A percentile compares a stretch with the other conserved stretches of the same genome.
Conservation (phyloP, 192 early-diverging fungal genomes). For the Coemansia sp. region DNA sequence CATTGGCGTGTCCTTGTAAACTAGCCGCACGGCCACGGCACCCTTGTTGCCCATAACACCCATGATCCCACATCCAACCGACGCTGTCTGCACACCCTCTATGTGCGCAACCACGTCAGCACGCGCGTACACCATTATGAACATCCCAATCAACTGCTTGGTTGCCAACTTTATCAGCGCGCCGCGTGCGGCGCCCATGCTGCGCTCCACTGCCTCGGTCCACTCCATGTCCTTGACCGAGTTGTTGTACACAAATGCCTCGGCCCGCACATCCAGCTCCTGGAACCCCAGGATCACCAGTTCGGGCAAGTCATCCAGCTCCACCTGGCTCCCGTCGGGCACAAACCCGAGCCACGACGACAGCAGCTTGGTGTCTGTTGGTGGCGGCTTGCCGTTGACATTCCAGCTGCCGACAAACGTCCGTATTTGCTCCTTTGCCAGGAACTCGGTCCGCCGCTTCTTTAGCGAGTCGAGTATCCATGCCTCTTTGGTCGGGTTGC, state of each 20-base stretch:
- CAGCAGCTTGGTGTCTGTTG: slow-evolving; percentile 44
- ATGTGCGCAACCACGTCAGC: slow-evolving; percentile 52
- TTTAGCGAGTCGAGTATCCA: slow-evolving; percentile 43
- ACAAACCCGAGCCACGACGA: slow-evolving; percentile 60
- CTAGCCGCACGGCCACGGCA: slow-evolving; percentile 75
- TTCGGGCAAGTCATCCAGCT: slow-evolving; percentile 18
- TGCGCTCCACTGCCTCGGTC: slow-evolving; percentile 66
- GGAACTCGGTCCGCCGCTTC: slow-evolving; percentile 32
- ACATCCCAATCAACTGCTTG: slow-evolving; percentile 85
- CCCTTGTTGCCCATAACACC: slow-evolving; percentile 94
- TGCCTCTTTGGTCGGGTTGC: slow-evolving; percentile 43
- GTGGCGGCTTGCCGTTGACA: slow-evolving; percentile 70
- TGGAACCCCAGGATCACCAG: slow-evolving; percentile 68
- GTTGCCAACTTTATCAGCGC: slow-evolving; percentile 67
- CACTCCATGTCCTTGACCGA: slow-evolving; percentile 75
- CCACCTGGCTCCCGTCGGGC: slow-evolving; percentile 16
- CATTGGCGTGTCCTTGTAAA: slow-evolving; percentile 72
- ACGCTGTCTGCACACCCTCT: slow-evolving; percentile 60
- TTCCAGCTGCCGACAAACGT: slow-evolving; percentile 89
- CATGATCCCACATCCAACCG: slow-evolving; percentile 81
- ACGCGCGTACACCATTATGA: slow-evolving; percentile 77
- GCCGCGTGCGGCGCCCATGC: slow-evolving; percentile 53
- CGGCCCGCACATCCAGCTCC: slow-evolving; percentile 81
- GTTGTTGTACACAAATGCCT: slow-evolving; percentile 82
- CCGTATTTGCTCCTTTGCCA: slow-evolving; percentile 18